Percentiles rank a stretch among this genome's conserved stretches.
Conservation (phyloP, 2,329 filamentous ascomycete genomes). For the Tolypocladium ovalisporum region DNA sequence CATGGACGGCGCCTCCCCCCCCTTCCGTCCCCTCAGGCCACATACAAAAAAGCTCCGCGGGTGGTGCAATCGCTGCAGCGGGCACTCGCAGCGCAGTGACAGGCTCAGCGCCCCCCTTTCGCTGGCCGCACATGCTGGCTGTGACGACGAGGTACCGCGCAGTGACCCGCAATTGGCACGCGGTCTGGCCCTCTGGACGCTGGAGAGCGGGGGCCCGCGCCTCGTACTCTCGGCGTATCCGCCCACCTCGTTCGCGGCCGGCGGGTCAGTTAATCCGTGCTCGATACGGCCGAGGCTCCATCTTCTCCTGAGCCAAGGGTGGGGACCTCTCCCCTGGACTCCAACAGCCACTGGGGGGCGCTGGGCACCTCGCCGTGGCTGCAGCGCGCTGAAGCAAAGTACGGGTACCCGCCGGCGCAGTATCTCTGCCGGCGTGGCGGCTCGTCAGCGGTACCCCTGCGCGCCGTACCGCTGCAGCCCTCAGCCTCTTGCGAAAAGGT, state of each 20-base stretch:
- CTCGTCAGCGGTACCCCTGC: not conserved
- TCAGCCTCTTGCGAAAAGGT: constrained; percentile 14
- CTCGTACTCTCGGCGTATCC: not conserved
- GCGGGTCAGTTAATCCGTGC: not conserved
- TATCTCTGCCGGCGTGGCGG: not conserved
- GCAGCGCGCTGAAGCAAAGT: not conserved
- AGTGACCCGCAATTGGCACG: not conserved
- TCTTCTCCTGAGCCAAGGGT: constrained; percentile 1
- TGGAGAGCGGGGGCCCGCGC: no score
- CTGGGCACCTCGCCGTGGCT: not conserved
- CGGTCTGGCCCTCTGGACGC: not conserved
- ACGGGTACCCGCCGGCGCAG: not conserved
- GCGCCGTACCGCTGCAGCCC: not conserved
- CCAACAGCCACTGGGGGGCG: not conserved
- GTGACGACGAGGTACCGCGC: not conserved
- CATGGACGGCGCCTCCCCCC: not conserved
- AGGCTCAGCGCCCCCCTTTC: not conserved
- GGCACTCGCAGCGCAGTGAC: not conserved
- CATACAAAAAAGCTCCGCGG: not conserved
- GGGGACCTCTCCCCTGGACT: not conserved
- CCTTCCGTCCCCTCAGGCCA: not conserved
- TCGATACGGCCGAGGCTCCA: not conserved
- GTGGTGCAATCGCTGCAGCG: not conserved
- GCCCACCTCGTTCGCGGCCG: not conserved
- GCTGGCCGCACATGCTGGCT: not conserved